Base-by-base conservation (phyloP, 805 yeast genomes). In the Kuraishia capsulata region DNA sequence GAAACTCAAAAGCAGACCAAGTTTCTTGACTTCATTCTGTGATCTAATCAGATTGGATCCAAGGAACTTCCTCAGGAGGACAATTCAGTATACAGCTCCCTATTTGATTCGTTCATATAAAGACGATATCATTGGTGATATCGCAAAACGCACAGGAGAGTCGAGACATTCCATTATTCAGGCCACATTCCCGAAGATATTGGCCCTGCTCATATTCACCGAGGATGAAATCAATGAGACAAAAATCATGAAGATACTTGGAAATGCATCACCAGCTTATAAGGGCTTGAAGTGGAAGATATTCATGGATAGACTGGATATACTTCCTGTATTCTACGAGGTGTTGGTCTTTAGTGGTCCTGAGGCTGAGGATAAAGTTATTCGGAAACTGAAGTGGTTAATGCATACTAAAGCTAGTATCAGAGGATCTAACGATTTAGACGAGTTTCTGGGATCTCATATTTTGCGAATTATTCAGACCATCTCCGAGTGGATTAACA, bases 401-500 rank as follows among this genome's bases (percentile, higher is more conserved):
- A 28, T 13, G 14, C 9, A 6, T 11, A 11, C 31, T 5, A 28
- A 28, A 17, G 14, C 6, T 5, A 17, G 14, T 8, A 28, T 28
- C 31, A 28, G 17, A 28, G 31, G 17, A 5, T 5, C 31, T 8
- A 11, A 23, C 26, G 26, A 23, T 11, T 23, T 11, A 11, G 31
- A 28, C 14, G 31, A 14, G 6, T 28, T 13, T 6, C 31, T 28
- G 8, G 31, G 31, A 28, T 5, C 9, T 13, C 17, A 28, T 50
- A 76, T 85, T 3, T 61, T 88, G 11, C 94, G 89, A 42, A 65
- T 88, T 14, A 80, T 85, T 3, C 90, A 84, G 44, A 69, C 74
- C 33, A 84, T 89, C 48, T 81, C 95, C 4, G 88, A 85, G 44
- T 76, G 79, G 18, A 76, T 89, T 29, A 81, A 86, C 49, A 86